Conservation (phyloP, 345 rosid species). For the Camelina laxa region DNA sequence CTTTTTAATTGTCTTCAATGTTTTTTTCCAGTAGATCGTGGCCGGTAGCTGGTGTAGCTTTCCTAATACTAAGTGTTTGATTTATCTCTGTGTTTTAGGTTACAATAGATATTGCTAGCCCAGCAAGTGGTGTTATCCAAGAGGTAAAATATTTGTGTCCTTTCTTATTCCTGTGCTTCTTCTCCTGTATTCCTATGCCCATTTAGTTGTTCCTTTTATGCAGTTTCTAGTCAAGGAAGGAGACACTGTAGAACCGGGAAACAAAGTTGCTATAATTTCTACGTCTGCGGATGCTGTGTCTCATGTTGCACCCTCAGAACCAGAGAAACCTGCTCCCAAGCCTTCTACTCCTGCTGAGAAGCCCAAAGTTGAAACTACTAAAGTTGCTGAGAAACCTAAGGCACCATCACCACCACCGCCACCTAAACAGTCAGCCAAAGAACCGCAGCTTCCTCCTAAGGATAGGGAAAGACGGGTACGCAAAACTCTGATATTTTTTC, state of each 20-base stretch:
- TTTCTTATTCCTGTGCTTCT: slow-evolving; percentile 16
- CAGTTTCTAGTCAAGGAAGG: slow-evolving; percentile 95
- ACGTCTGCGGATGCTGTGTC: slow-evolving; percentile 79
- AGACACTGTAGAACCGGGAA: slow-evolving; percentile 94
- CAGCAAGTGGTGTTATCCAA: slow-evolving; percentile 80
- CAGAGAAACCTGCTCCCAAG: slow-evolving; percentile 58
- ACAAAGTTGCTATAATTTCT: slow-evolving; percentile 83
- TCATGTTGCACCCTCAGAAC: slow-evolving; percentile 81
- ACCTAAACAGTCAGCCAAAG: slow-evolving; percentile 68
- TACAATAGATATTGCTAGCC: slow-evolving; percentile 86
- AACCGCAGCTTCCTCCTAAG: slow-evolving; percentile 98
- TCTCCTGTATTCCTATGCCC: neutral
- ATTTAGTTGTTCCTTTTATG: neutral
- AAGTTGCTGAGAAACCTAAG: slow-evolving; percentile 59
- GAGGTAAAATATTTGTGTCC: slow-evolving; percentile 51
- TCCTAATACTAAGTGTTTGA: slow-evolving; percentile 27
- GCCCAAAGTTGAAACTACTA: slow-evolving; percentile 56
- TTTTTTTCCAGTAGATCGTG: slow-evolving; percentile 5
- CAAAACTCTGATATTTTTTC: slow-evolving; percentile 19
- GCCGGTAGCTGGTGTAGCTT: slow-evolving; percentile 1
- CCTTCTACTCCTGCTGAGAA: slow-evolving; percentile 60
- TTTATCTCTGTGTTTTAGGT: slow-evolving; percentile 51
- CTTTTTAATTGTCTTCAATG: slow-evolving; percentile 4
- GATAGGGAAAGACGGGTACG: slow-evolving; percentile 97
- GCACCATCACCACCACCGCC: slow-evolving; percentile 62